Base-by-base conservation (phyloP, 1,284 basidiomycete genomes). In the Ustilago crameri region DNA sequence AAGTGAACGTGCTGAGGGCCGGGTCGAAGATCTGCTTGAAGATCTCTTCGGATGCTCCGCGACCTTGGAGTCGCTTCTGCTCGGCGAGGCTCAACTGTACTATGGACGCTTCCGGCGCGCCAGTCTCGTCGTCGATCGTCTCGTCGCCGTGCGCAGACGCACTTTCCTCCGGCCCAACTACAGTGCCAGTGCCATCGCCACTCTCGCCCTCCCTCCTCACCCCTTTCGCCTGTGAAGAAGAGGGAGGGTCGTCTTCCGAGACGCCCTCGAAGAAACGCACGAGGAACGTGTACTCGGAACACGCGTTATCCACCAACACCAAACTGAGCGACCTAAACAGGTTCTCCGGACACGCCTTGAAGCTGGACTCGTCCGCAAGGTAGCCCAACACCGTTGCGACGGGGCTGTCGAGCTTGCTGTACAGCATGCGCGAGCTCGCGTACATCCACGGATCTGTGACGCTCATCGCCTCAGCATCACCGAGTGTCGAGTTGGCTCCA, bases 21-120 rank as follows among this genome's bases (percentile, higher is more conserved):
- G 81, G 81, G 54, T 83, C 80, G 56, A 81, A 69, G 20, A 81
- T 74, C 67, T 83, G 81, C 42, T 66, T 76, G 57, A 80, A 81
- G 5, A 80, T 61, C 60, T 79, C 79, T 40, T 79, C 79, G 17
- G 34, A 58, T 15, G 71, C 77, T 2, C 60, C 60, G 24, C 65
- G 20, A 0, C 59, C 63, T 26, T 58, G 34, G n/a, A 74, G 17
- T 3, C 45, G 43, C 2, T 26, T 23, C 35, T 75, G 74, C 32
- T 80, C 78, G 1, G 27, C 18, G 12, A 53, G 22, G 15, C 51
- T 61, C 1, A 80, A 49, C 30, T 68, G 67, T 4, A 76, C 73
- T 7, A 81, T 69, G 22, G 55, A 63, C 1, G 75, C 49, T 22
- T 74, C 70, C 0, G n/a, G n/a, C n/a, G 72, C 37, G 9, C 49